These are phyloP conservation scores for Oryza nivara DNA, from an alignment of 176 grass and related monocot genomes.

Conservation along the genomic window DNA sequence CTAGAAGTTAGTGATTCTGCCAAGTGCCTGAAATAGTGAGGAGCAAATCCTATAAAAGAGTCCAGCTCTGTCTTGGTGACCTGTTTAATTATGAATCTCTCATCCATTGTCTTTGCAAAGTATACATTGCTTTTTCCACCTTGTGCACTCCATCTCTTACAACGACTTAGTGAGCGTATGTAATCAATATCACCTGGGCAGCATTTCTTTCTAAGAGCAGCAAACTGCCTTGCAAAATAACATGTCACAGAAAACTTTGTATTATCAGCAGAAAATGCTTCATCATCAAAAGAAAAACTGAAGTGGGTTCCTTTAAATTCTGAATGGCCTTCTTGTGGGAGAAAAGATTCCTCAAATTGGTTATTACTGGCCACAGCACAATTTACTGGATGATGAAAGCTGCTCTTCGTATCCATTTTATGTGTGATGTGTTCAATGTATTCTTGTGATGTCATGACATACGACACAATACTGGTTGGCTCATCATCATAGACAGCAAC, in stretches of 20 bases:
- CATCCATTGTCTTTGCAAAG: slow-evolving; percentile 92
- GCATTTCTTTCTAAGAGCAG: slow-evolving; percentile 71
- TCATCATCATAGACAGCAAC: slow-evolving; percentile 93
- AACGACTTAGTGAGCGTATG: slow-evolving; percentile 77
- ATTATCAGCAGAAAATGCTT: slow-evolving; percentile 63
- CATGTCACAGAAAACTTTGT: slow-evolving; percentile 86
- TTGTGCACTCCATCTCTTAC: slow-evolving; percentile 85
- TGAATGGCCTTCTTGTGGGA: slow-evolving; percentile 44
- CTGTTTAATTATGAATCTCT: slow-evolving; percentile 92
- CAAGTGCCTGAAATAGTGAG: slow-evolving; percentile 83
- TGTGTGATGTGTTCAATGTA: slow-evolving; percentile 54
- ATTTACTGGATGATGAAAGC: slow-evolving; percentile 36
- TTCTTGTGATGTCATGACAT: slow-evolving; percentile 68
- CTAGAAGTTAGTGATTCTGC: slow-evolving; percentile 60
- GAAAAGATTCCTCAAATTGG: slow-evolving; percentile 45
- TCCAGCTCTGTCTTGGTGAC: slow-evolving; percentile 92
- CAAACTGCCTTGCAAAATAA: slow-evolving; percentile 88
- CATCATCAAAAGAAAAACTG: slow-evolving; percentile 73
- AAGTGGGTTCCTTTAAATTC: slow-evolving; percentile 70
- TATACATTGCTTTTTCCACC: slow-evolving; percentile 99
- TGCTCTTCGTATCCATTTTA: slow-evolving; percentile 33
- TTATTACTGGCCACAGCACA: slow-evolving; percentile 7
- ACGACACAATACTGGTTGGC: slow-evolving; percentile 82
- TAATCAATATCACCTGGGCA: slow-evolving; percentile 76
- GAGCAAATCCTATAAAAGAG: slow-evolving; percentile 88